phyloP scores from a whole-genome alignment of 495 filamentous ascomycete species.

The Neurospora sp. region DNA sequence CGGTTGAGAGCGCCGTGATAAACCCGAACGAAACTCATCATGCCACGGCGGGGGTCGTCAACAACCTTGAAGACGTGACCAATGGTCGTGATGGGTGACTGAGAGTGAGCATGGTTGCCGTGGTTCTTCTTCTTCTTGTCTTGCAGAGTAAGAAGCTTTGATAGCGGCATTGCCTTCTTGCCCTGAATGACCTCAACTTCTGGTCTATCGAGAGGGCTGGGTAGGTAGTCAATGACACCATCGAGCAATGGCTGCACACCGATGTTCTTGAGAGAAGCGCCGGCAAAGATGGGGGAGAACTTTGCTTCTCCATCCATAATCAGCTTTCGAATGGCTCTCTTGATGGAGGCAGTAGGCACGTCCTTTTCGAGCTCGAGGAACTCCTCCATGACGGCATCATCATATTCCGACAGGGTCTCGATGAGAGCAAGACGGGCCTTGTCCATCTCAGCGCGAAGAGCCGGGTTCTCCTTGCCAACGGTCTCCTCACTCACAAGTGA shows the following conservation, averaged over 20 bases:
- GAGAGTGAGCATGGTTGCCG: conserved; percentile 23
- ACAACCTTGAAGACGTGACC: conserved; percentile 96
- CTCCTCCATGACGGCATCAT: conserved; percentile 73
- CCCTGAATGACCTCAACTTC: conserved; percentile 69
- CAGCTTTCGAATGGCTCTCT: conserved; percentile 61
- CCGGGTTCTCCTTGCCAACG: conserved; percentile 22
- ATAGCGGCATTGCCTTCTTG: conserved; percentile 37
- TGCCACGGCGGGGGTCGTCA: conserved; percentile 72
- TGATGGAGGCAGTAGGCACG: conserved; percentile 55
- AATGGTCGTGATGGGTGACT: conserved; percentile 53
- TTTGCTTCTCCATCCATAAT: conserved; percentile 49
- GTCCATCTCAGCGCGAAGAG: conserved; percentile 59
- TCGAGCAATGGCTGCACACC: conserved; percentile 92
- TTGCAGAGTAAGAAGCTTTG: conserved; percentile 40
- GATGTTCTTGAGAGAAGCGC: conserved; percentile 87
- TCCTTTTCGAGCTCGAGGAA: conserved; percentile 72
- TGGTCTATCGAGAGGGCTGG: conserved; percentile 67
- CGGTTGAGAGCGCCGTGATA: conserved; percentile 75
- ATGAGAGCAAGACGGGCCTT: conserved; percentile 68
- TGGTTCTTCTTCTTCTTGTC: conserved; percentile 41
- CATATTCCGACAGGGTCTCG: conserved; percentile 76
- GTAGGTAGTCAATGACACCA: conserved; percentile 75
- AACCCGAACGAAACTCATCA: conserved; percentile 85
- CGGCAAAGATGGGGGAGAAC: conserved; percentile 83
- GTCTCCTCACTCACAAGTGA: conserved; percentile 43